Evolutionary conservation across 345 rosid species (phyloP).

Genomic region (Brassica nigra): DNA sequence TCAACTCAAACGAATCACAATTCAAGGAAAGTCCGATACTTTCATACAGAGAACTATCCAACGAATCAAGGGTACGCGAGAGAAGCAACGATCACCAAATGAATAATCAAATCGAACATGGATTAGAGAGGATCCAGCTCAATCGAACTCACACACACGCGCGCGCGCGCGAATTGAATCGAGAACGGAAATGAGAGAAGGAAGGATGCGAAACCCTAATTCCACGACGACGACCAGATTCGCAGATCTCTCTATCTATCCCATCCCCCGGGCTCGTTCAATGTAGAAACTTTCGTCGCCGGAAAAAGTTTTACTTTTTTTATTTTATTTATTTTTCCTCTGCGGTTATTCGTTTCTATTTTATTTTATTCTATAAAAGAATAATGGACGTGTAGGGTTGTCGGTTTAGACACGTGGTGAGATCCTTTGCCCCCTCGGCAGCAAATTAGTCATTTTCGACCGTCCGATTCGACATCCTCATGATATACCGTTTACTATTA

Average conservation of each 20-base stretch:
- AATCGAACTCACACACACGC: neutral
- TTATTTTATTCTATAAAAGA: neutral
- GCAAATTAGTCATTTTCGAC: neutral
- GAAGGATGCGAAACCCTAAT: slow-evolving; percentile 24
- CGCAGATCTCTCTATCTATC: slow-evolving; percentile 26
- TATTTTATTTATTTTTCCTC: neutral
- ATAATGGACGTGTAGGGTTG: neutral
- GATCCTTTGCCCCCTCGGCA: neutral
- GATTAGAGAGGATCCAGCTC: slow-evolving; percentile 16
- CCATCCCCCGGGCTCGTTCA: slow-evolving; percentile 1
- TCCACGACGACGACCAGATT: slow-evolving; percentile 27
- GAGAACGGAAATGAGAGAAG: neutral
- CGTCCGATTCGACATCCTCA: slow-evolving; percentile 16
- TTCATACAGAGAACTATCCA: slow-evolving; percentile 5
- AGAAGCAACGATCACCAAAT: slow-evolving; percentile 13
- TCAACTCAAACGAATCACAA: slow-evolving; percentile 31
- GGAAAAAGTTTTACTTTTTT: slow-evolving; percentile 5
- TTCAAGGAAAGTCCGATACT: neutral
- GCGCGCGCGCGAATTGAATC: neutral
- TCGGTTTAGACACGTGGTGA: slow-evolving; percentile 12
- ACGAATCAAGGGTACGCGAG: slow-evolving; percentile 2
- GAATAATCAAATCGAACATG: neutral
- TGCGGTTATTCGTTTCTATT: neutral
- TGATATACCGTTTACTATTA: neutral
- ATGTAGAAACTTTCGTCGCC: slow-evolving; percentile 18